Evolutionary conservation across 306 rosid species (phyloP), one percentile per base, ranked within the genome.

Genomic region (Geum urbanum): DNA sequence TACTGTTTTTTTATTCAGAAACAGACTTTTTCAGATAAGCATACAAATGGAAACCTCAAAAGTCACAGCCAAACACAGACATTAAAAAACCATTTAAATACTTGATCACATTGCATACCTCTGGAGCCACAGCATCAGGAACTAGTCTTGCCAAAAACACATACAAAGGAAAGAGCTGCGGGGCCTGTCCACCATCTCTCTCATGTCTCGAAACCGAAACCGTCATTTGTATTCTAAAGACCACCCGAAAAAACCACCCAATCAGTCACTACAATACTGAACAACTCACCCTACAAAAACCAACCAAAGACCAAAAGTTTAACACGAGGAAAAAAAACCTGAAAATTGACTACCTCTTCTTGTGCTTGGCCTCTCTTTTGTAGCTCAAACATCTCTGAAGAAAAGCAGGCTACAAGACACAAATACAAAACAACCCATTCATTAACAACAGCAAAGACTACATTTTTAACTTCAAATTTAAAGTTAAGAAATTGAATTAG

Each of bases 361-460:
- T 82, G 67, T 83, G 79, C 81, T 85, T 89, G 13, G 85, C 85
- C 81, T 86, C 74, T 74, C 79, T 84, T 75, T 67, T 86, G 89
- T 89, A 87, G 79, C 78, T 74, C 80, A 95, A 82, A 80, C 97
- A 84, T 76, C 92, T 95, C 61, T 79, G 88, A 61, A 91, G 88
- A 79, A 84, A 86, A 8, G 67, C 53, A 16, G 92, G 96, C 97
- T 94, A 62, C 78, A 88, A 14, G 66, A 9, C 6, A 27, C 66
- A 57, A 60, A 72, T 50, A n/a, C 49, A 4, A 24, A 7, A 32
- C 60, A 46, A 66, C 41, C 70, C 18, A 76, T 62, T 84, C 49
- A 86, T 76, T 78, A 32, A 72, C 37, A 66, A 9, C 22, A 24
- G 8, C 41, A 63, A 27, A 27, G 32, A 27, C 32, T 27, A 27